Conservation (phyloP, 768 basidiomycete genomes). For the Collybia sp. region DNA sequence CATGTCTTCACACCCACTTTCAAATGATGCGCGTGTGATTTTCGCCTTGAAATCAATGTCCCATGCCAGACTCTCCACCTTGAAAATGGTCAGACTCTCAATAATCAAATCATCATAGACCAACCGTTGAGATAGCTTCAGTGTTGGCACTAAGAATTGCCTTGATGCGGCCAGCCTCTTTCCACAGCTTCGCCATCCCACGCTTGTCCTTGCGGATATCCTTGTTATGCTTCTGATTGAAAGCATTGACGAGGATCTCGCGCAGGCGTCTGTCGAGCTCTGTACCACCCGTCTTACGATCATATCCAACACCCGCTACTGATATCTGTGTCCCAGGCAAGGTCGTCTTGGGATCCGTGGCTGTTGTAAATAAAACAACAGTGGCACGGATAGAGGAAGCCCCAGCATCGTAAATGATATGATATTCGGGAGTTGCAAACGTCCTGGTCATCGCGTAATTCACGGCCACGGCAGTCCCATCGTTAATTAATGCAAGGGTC, state of each 20-base stretch:
- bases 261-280: constrained; percentile 81
- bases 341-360: constrained; percentile 46
- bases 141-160: constrained; percentile 89
- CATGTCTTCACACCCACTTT: constrained; percentile 66
- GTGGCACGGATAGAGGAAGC: constrained; percentile 80
- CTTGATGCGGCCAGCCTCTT: constrained; percentile 91
- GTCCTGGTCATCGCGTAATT: constrained; percentile 97
- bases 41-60: constrained; percentile 89
- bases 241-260: constrained; percentile 72
- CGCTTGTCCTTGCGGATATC: constrained; percentile 70
- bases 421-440: constrained; percentile 76
- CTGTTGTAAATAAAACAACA: constrained; percentile 60
- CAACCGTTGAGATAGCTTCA: constrained; percentile 69
- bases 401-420: constrained; percentile 93
- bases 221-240: constrained; percentile 65
- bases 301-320: constrained; percentile 79
- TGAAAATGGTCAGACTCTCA: constrained; percentile 2
- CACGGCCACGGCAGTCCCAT: constrained; percentile 92
- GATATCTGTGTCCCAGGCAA: constrained; percentile 63
- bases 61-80: constrained; percentile 86
- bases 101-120: constrained; percentile 13
- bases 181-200: constrained; percentile 91
- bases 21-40: constrained; percentile 75
- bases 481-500: constrained; percentile 82
- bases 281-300: constrained; percentile 72